phyloP scores from a whole-genome alignment of 345 rosid genomes.

The Dipteronia dyeriana region DNA sequence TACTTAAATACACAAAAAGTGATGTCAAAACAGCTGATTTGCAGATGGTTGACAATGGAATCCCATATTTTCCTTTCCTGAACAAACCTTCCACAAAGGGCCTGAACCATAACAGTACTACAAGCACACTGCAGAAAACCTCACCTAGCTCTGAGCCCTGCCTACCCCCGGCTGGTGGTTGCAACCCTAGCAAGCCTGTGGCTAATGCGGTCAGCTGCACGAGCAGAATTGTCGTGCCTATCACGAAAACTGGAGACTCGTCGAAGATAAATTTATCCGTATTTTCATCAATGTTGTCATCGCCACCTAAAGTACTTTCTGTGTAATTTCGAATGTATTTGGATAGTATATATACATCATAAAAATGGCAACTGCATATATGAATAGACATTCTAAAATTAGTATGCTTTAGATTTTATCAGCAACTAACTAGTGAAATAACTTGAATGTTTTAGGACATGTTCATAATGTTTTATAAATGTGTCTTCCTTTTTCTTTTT shows the following conservation, averaged over 20 bases:
- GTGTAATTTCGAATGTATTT: constrained; percentile 29
- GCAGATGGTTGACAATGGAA: constrained; percentile 31
- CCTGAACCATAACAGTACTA: constrained; percentile 28
- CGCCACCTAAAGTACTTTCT: constrained; percentile 1
- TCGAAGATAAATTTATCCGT: constrained; percentile 35
- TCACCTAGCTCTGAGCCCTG: constrained; percentile 31
- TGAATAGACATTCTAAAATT: background rate
- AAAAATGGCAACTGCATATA: constrained; percentile 31
- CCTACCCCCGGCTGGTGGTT: background rate
- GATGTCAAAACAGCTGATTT: constrained; percentile 34
- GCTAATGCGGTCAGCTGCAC: constrained; percentile 31
- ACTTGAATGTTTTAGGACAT: background rate
- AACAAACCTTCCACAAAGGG: constrained; percentile 41
- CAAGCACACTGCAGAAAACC: constrained; percentile 24
- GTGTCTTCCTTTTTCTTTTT: too few relatives aligned
- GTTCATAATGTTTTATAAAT: too few relatives aligned
- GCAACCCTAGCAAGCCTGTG: constrained; percentile 20
- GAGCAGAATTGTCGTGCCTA: constrained; percentile 34
- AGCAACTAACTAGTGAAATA: background rate
- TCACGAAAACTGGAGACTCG: constrained; percentile 37
- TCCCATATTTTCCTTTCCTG: constrained; percentile 43
- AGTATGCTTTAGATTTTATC: background rate
- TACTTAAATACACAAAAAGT: constrained; percentile 18
- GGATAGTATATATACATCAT: constrained; percentile 27
- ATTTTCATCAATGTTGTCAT: constrained; percentile 9